Evolutionary conservation across 2,329 filamentous ascomycete genomes (phyloP).

Genomic region (Pseudocercospora macadamiae): DNA sequence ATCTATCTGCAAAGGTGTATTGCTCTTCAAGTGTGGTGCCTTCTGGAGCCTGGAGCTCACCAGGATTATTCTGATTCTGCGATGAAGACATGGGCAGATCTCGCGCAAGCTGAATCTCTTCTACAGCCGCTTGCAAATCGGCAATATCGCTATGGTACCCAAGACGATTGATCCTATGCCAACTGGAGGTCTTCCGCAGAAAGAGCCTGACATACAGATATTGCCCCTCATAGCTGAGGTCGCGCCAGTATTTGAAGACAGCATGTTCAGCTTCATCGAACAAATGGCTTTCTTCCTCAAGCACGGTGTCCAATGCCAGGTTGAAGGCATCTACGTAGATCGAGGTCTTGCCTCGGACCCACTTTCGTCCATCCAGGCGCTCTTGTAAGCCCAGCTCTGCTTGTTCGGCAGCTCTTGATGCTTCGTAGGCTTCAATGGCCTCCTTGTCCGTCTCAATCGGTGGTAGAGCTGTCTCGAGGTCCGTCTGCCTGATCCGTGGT

Average conservation of each 20-base stretch:
- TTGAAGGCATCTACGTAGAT: constrained; percentile 99
- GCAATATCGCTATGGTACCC: constrained; percentile 82
- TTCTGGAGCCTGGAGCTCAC: constrained; percentile 53
- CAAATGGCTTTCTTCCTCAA: constrained; percentile 84
- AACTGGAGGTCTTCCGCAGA: constrained; percentile 84
- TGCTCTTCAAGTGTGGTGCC: constrained; percentile 54
- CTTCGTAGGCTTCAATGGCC: constrained; percentile 79
- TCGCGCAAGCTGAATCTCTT: constrained; percentile 62
- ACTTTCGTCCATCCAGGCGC: constrained; percentile 61
- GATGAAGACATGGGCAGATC: constrained; percentile 55
- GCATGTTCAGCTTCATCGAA: constrained; percentile 78
- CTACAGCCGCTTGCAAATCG: constrained; percentile 68
- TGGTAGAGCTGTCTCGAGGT: constrained; percentile 73
- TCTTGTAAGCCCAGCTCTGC: constrained; percentile 47
- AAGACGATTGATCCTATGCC: constrained; percentile 80
- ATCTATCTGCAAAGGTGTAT: constrained; percentile 81
- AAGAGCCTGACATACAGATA: constrained; percentile 96
- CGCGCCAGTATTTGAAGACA: constrained; percentile 76
- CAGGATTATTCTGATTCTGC: constrained; percentile 46
- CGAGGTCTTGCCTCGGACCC: constrained; percentile 78
- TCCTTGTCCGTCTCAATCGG: constrained; percentile 67
- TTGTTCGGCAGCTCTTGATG: constrained; percentile 61
- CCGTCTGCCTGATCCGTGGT: constrained; percentile 56
- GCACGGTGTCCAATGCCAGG: constrained; percentile 82
- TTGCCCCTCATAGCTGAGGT: constrained; percentile 79